Conservation (phyloP, 139 green algal species). For the Chlamydomonas sp. region DNA sequence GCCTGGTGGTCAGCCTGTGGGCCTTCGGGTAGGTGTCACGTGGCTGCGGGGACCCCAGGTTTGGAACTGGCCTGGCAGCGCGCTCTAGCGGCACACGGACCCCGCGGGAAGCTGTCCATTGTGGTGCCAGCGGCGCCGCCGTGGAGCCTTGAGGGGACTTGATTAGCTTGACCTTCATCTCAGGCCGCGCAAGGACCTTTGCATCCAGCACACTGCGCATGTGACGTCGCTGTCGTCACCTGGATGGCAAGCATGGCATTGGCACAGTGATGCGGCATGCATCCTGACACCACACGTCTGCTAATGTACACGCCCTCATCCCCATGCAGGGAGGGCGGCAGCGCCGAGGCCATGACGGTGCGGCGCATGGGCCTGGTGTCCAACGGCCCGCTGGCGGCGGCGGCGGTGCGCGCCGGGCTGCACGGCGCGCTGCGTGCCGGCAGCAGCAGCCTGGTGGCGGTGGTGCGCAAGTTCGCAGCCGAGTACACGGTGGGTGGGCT, state of each 20-base stretch:
- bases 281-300: not conserved
- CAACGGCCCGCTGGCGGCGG: conserved; percentile 24
- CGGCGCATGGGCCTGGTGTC: not conserved
- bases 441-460: not conserved
- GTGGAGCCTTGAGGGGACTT: too few species aligned
- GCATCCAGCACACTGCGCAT: too few species aligned
- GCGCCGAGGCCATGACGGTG: not conserved
- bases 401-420: not conserved
- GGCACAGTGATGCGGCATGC: not conserved
- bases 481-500: not conserved
- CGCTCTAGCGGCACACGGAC: too few species aligned
- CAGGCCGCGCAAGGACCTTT: too few species aligned
- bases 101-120: too few species aligned
- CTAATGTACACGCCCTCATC: not conserved
- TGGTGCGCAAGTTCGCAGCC: not conserved
- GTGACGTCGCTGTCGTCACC: too few species aligned
- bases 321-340: conserved; percentile 7
- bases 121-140: too few species aligned
- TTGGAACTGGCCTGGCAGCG: not conserved
- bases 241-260: not conserved
- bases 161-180: too few species aligned
- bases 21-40: not conserved
- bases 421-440: not conserved
- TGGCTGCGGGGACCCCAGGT: not conserved
- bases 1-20: conserved; percentile 5